Conservation (phyloP, 106 monocot genomes). For the Phalaenopsis aphrodite region DNA sequence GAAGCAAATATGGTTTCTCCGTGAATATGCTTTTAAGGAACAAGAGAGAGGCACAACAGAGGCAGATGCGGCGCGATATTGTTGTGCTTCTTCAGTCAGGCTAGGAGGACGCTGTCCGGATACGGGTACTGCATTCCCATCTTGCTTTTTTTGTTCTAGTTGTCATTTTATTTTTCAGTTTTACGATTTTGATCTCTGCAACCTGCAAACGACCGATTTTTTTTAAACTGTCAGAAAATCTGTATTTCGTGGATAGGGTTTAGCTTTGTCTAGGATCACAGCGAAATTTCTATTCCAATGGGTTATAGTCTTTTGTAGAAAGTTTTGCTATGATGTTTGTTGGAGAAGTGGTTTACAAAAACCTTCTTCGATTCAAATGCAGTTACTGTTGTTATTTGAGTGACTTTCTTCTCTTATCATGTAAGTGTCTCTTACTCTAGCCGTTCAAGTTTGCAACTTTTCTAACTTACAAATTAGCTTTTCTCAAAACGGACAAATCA, state of each 20-base stretch:
- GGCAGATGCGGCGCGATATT: constrained; percentile 83
- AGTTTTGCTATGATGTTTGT: background rate
- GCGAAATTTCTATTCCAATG: background rate
- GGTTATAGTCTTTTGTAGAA: background rate
- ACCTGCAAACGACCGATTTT: background rate
- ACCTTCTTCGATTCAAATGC: background rate
- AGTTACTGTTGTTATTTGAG: background rate
- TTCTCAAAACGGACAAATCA: too few species aligned
- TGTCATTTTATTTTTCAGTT: background rate
- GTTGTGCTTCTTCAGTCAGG: constrained; percentile 49
- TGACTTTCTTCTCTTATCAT: background rate
- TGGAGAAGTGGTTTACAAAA: background rate
- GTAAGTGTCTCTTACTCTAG: too few species aligned
- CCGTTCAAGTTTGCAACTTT: too few species aligned
- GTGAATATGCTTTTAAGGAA: constrained; percentile 90
- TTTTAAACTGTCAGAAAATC: background rate
- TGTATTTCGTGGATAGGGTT: background rate
- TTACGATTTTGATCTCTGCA: background rate
- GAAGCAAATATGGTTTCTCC: constrained; percentile 79
- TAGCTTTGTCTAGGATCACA: background rate
- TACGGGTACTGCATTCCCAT: constrained; percentile 36
- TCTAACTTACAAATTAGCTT: too few species aligned
- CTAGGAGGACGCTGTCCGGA: constrained; percentile 72
- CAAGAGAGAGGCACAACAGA: constrained; percentile 60
- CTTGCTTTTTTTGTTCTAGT: background rate